Evolutionary conservation across 2,329 filamentous ascomycete species (phyloP).

Genomic region (Ophiostoma fasciatum): DNA sequence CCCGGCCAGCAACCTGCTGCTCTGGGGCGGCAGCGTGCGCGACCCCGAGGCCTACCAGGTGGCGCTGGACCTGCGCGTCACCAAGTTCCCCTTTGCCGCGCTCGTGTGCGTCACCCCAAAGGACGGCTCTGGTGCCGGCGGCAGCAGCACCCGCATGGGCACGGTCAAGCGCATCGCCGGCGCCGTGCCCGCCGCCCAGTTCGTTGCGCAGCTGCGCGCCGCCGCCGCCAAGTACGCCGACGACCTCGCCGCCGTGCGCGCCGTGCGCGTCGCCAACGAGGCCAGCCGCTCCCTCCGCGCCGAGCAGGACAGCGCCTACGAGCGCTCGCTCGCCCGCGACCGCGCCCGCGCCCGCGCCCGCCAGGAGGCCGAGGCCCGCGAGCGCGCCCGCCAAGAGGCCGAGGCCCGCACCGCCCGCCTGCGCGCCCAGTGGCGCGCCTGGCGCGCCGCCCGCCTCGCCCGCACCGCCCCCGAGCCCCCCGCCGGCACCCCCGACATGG

Average conservation of each 20-base stretch:
- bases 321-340: slow-evolving; percentile 77
- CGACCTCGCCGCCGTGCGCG: slow-evolving; percentile 59
- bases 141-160: slow-evolving; percentile 66
- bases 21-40: slow-evolving; percentile 88
- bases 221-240: slow-evolving; percentile 64
- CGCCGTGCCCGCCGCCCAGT: slow-evolving; percentile 52
- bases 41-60: slow-evolving; percentile 94
- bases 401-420: slow-evolving; percentile 31
- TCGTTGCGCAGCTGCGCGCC: slow-evolving; percentile 58
- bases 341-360: slow-evolving; percentile 66
- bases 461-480: slow-evolving; percentile 51
- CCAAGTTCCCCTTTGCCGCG: slow-evolving; percentile 82
- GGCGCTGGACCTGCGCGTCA: slow-evolving; percentile 71
- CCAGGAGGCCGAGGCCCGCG: slow-evolving; percentile 50
- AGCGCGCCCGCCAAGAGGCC: slow-evolving; percentile 45
- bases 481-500: slow-evolving; percentile 45
- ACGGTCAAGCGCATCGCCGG: slow-evolving; percentile 69
- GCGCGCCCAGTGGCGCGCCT: slow-evolving; percentile 52
- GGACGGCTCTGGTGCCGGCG: slow-evolving; percentile 40
- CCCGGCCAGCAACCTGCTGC: slow-evolving; percentile 60
- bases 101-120: slow-evolving; percentile 78
- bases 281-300: slow-evolving; percentile 67
- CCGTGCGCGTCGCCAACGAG: slow-evolving; percentile 64
- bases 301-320: slow-evolving; percentile 87
- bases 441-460: slow-evolving; percentile 56